A percentile compares a stretch with the other conserved stretches of the same genome.
These are phyloP conservation scores for Mortierella sp. DNA, from an alignment of 371 early-diverging fungal genomes.

Conservation along the genomic window DNA sequence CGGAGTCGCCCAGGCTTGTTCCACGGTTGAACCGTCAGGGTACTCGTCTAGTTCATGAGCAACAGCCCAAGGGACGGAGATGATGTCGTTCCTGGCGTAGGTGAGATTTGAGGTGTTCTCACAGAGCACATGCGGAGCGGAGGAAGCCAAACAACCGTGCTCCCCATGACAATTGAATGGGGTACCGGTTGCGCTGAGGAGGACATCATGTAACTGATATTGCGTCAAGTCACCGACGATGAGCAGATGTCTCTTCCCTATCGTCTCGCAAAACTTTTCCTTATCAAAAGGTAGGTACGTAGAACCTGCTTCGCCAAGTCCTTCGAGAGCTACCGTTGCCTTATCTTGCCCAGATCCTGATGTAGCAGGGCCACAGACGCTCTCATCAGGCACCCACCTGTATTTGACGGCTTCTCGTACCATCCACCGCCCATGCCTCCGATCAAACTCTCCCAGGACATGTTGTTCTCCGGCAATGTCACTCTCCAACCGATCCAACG, in stretches of 20 bases:
- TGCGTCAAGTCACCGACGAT: constrained; percentile 68
- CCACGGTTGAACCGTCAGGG: constrained; percentile 55
- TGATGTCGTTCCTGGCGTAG: constrained; percentile 66
- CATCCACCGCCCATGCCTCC: constrained; percentile 15
- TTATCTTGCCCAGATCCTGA: too few relatives aligned
- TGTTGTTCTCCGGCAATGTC: neutral
- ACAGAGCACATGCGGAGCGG: constrained; percentile 27
- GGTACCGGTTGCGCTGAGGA: constrained; percentile 61
- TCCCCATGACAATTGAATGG: constrained; percentile 68
- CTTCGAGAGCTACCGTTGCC: too few relatives aligned
- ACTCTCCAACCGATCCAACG: constrained; percentile 15
- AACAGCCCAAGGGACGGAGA: constrained; percentile 57
- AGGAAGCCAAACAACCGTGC: constrained; percentile 56
- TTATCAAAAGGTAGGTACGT: constrained; percentile 16
- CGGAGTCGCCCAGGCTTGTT: constrained; percentile 63
- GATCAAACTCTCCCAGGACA: constrained; percentile 16
- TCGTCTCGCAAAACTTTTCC: constrained; percentile 18
- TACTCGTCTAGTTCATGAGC: constrained; percentile 53
- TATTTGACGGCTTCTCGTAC: constrained; percentile 52
- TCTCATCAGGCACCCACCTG: constrained; percentile 43
- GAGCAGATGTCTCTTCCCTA: constrained; percentile 47
- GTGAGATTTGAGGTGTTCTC: constrained; percentile 46
- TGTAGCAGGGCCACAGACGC: constrained; percentile 32
- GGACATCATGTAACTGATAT: constrained; percentile 66
- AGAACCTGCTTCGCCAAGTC: too few relatives aligned